Conservation (phyloP, 768 basidiomycete genomes). For the Dentipellis fragilis region DNA sequence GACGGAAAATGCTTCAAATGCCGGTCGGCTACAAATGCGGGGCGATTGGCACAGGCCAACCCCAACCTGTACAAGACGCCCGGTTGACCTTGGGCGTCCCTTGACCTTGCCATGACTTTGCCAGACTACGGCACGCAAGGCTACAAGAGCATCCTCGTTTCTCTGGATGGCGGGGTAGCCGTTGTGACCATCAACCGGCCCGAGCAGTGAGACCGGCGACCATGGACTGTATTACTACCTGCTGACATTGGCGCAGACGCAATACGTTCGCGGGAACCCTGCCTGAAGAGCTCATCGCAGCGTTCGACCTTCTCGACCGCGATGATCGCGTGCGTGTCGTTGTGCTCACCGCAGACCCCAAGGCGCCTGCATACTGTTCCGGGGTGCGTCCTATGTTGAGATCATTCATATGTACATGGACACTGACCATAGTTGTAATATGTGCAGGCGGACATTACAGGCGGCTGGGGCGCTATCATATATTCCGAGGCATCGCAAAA, state of each 20-base stretch:
- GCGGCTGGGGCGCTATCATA: slow-evolving; percentile 33
- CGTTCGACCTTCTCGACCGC: slow-evolving; percentile 36
- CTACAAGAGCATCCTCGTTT: slow-evolving; percentile 33
- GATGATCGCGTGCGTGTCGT: slow-evolving; percentile 45
- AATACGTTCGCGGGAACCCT: slow-evolving; percentile 32
- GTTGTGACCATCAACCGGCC: slow-evolving; percentile 38
- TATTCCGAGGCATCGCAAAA: slow-evolving; percentile 29
- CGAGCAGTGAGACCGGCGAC: slow-evolving; percentile 28
- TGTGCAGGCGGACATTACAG: slow-evolving; percentile 36
- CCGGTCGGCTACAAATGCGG: no score
- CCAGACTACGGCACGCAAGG: slow-evolving; percentile 15
- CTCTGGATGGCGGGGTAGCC: slow-evolving; percentile 33
- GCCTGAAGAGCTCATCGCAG: slow-evolving; percentile 29
- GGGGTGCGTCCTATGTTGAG: slow-evolving; percentile 28
- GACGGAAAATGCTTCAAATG: no score
- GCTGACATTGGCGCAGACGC: slow-evolving; percentile 21
- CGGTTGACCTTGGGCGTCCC: no score
- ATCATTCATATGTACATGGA: no score
- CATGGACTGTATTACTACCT: background rate
- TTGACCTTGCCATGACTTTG: background rate
- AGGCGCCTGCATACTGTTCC: slow-evolving; percentile 43
- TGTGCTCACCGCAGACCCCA: slow-evolving; percentile 42
- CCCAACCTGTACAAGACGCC: no score
- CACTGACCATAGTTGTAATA: background rate
- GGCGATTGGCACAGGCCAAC: no score